Evolutionary conservation across 2,329 filamentous ascomycete genomes (phyloP).

Genomic region (Fusarium poae): DNA sequence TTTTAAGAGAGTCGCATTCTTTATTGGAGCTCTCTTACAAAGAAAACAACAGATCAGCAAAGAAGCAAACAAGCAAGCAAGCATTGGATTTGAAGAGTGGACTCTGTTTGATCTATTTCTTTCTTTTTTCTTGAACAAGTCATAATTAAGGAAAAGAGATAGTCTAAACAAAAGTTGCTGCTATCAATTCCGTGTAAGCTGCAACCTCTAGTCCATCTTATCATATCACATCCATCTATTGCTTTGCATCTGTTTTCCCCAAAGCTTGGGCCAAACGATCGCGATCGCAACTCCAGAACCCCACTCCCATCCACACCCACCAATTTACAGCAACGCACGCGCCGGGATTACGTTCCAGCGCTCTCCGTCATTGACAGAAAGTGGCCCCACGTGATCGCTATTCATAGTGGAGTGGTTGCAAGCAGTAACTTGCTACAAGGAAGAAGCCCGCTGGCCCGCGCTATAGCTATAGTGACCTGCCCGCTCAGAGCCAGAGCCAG

Average conservation of each 20-base stretch:
- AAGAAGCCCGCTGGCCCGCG: constrained; percentile 28
- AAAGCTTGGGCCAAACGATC: constrained; percentile 41
- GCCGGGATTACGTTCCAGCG: constrained; percentile 38
- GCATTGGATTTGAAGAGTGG: constrained; percentile 15
- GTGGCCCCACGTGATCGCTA: background rate
- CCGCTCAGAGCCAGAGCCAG: constrained; percentile 11
- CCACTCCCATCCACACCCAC: constrained; percentile 23
- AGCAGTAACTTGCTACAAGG: constrained; percentile 33
- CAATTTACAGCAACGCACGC: constrained; percentile 1
- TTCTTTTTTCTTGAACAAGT: constrained; percentile 15
- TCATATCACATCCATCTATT: background rate
- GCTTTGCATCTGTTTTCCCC: constrained; percentile 16
- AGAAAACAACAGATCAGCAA: background rate
- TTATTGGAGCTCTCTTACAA: constrained; percentile 13
- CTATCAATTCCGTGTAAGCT: constrained; percentile 1
- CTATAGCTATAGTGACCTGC: constrained; percentile 2
- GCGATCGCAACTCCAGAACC: constrained; percentile 25
- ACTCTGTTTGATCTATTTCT: constrained; percentile 2
- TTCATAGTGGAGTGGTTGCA: constrained; percentile 37
- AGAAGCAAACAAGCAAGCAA: background rate
- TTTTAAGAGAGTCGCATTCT: constrained; percentile 17
- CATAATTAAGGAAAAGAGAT: constrained; percentile 17
- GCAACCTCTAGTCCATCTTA: background rate
- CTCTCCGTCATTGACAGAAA: background rate
- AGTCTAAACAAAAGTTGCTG: constrained; percentile 10